Conservation (phyloP, 805 yeast species). For the Starmerella gropengiesseri region DNA sequence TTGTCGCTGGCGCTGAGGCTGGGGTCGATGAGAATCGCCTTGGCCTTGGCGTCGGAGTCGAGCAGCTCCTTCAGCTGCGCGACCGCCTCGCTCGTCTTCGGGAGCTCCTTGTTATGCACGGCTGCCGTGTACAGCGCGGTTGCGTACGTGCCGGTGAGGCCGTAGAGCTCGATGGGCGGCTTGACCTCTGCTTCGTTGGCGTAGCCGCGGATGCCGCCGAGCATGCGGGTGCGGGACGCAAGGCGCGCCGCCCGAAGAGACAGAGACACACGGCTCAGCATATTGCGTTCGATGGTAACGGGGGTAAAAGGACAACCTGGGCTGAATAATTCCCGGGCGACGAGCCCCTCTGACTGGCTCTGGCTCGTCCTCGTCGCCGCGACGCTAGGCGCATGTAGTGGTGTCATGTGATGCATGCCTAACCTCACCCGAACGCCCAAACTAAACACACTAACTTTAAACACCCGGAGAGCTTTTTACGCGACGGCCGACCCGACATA, state of each 20-base stretch:
- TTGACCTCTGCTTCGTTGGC: conserved; percentile 51
- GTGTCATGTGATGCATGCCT: too few relatives aligned
- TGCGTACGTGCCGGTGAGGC: conserved; percentile 95
- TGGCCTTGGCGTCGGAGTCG: conserved; percentile 52
- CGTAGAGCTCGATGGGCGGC: conserved; percentile 89
- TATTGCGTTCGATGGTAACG: background rate
- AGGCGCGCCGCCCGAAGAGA: conserved; percentile 17
- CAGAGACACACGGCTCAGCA: conserved; percentile 19
- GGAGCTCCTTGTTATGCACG: conserved; percentile 66
- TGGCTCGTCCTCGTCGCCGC: background rate
- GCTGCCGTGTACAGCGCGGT: conserved; percentile 89
- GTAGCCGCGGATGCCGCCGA: conserved; percentile 23
- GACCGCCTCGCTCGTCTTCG: conserved; percentile 57
- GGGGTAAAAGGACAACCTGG: conserved; percentile 1
- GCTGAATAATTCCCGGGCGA: conserved; percentile 12
- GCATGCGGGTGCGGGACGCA: conserved; percentile 15
- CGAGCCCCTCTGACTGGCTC: conserved; percentile 15
- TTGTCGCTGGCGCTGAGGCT: conserved; percentile 70
- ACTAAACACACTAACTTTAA: too few relatives aligned
- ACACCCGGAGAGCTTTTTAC: too few relatives aligned
- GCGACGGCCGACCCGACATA: too few relatives aligned
- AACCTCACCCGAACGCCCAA: too few relatives aligned
- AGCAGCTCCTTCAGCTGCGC: conserved; percentile 45
- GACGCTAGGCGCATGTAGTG: background rate
- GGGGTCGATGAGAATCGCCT: conserved; percentile 62